phyloP scores from a whole-genome alignment of 768 basidiomycete genomes.

The Saitozyma podzolica region DNA sequence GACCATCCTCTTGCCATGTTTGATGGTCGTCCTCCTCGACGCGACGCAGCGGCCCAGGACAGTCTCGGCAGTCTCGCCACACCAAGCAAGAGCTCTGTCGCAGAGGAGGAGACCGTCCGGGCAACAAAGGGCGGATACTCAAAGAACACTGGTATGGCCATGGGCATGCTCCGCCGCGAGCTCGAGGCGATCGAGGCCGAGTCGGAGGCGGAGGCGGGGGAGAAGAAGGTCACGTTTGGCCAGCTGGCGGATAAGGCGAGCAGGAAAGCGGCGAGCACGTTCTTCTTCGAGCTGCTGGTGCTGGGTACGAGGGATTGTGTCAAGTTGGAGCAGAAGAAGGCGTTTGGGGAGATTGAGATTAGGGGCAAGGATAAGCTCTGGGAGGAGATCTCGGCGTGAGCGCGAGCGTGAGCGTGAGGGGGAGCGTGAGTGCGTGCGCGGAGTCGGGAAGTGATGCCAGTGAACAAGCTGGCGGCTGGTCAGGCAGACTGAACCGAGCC shows the following conservation, averaged over 20 bases:
- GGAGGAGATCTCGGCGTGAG: slow-evolving; percentile 56
- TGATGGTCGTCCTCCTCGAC: slow-evolving; percentile 18
- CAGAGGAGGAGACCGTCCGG: slow-evolving; percentile 14
- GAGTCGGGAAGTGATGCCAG: no score
- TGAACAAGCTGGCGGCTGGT: no score
- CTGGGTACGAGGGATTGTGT: slow-evolving; percentile 90
- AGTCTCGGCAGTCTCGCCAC: slow-evolving; percentile 17
- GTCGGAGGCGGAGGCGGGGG: slow-evolving; percentile 54
- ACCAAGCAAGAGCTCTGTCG: slow-evolving; percentile 28
- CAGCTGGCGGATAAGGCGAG: slow-evolving; percentile 57
- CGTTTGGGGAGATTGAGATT: slow-evolving; percentile 85
- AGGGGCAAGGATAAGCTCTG: slow-evolving; percentile 79
- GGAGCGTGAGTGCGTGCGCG: slow-evolving; percentile 11
- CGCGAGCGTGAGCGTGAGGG: no score
- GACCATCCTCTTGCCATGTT: slow-evolving; percentile 64
- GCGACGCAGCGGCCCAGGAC: slow-evolving; percentile 14
- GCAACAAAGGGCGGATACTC: slow-evolving; percentile 22
- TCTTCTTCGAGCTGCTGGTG: slow-evolving; percentile 97
- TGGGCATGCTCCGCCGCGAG: slow-evolving; percentile 57
- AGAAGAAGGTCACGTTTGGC: slow-evolving; percentile 67
- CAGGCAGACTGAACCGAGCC: no score
- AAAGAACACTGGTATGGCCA: slow-evolving; percentile 44
- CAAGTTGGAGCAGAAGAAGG: slow-evolving; percentile 67
- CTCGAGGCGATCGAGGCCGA: slow-evolving; percentile 53
- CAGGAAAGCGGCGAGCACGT: slow-evolving; percentile 85